Conservation (phyloP, 2,329 filamentous ascomycete species). For the Pezicula carpinea region DNA sequence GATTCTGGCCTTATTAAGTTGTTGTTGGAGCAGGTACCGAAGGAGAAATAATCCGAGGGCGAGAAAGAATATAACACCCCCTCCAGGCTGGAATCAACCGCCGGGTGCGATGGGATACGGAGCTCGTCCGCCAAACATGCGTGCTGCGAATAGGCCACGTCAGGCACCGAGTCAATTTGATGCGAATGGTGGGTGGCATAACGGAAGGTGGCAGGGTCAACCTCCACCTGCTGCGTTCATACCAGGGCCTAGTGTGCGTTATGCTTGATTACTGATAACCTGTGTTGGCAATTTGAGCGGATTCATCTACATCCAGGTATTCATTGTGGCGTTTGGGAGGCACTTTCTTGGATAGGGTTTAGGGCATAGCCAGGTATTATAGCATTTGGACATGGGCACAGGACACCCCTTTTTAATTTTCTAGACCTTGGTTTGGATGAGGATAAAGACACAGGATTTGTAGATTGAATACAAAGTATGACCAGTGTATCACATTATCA, state of each 20-base stretch:
- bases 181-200: slow-evolving; percentile 8
- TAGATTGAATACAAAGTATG: too few species aligned
- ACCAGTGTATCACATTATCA: too few species aligned
- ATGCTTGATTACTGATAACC: slow-evolving; percentile 8
- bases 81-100: slow-evolving; percentile 6
- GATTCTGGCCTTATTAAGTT: slow-evolving; percentile 63
- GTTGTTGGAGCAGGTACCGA: slow-evolving; percentile 53
- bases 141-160: background rate
- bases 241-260: slow-evolving; percentile 14
- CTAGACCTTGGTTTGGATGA: too few species aligned
- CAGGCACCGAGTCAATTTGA: background rate
- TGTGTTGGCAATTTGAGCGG: background rate
- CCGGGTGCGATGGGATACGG: background rate
- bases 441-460: too few species aligned
- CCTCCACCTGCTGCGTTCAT: slow-evolving; percentile 4
- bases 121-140: background rate
- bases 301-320: too few species aligned
- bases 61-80: slow-evolving; percentile 4
- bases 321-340: background rate
- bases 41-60: slow-evolving; percentile 8
- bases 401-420: too few species aligned
- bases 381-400: too few species aligned
- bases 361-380: background rate
- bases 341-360: too few species aligned
- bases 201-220: slow-evolving; percentile 11